phyloP scores from a whole-genome alignment of 441 rosid genomes.

The Hypseocharis bilobata region DNA sequence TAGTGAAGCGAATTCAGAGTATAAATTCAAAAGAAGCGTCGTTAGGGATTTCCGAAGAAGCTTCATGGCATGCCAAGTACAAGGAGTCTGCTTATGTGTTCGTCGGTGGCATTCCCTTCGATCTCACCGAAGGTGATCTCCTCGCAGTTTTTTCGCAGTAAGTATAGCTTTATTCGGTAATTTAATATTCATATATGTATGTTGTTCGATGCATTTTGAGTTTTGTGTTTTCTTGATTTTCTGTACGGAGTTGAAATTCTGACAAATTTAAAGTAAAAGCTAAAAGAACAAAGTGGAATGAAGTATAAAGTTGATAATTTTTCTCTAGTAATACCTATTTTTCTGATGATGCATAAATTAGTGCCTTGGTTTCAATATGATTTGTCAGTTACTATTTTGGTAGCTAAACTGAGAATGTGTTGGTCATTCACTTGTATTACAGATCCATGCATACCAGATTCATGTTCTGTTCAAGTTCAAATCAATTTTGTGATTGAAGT shows the following conservation, averaged over 20 bases:
- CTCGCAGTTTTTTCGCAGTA: slow-evolving; percentile 88
- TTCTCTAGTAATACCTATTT: too few species aligned
- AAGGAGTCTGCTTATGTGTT: slow-evolving; percentile 70
- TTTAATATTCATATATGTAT: background rate
- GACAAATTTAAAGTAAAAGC: background rate
- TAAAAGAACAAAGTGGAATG: background rate
- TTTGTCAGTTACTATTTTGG: too few species aligned
- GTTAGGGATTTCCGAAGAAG: slow-evolving; percentile 70
- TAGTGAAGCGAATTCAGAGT: slow-evolving; percentile 63
- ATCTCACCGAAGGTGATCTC: slow-evolving; percentile 90
- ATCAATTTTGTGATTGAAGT: too few species aligned
- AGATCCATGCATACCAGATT: too few species aligned
- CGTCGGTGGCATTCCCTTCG: slow-evolving; percentile 76
- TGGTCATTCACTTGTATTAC: too few species aligned
- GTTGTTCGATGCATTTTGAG: background rate
- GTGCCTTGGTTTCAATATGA: too few species aligned
- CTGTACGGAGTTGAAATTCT: background rate
- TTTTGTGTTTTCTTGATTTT: too few species aligned
- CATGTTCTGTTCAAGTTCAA: too few species aligned
- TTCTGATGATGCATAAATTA: too few species aligned
- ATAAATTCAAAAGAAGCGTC: slow-evolving; percentile 65
- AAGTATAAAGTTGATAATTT: background rate
- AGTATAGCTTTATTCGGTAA: slow-evolving; percentile 9
- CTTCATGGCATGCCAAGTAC: slow-evolving; percentile 91
- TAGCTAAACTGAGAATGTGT: too few species aligned